Base-by-base conservation (phyloP, 2,329 filamentous ascomycete species). In the Apiospora kogelbergensis region DNA sequence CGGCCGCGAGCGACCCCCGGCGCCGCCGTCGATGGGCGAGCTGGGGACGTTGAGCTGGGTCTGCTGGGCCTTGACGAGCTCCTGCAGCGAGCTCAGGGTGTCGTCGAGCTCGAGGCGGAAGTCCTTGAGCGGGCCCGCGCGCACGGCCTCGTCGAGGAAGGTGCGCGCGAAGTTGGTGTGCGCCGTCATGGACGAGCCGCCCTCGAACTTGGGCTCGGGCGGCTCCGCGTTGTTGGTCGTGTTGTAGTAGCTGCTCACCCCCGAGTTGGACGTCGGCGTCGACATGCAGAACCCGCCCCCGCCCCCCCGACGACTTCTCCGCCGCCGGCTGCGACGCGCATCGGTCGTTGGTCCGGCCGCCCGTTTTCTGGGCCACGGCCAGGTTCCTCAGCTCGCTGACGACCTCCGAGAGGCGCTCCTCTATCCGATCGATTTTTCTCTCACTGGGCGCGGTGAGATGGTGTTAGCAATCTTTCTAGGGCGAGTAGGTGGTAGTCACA, bases 141-240 rank as follows among this genome's bases (percentile, higher is more conserved):
- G 79, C 22, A 87, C 83, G 45, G 84, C 83, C 68, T 81, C 78
- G 72, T 86, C 83, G 53, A 87, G 80, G 66, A 87, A 86, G 72
- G 86, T 84, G 74, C 81, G 84, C 26, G 85, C 85, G 73, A 86
- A 86, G 22, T 78, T 81, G 5, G 85, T 84, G 68, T 87, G 85
- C 5, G 83, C 83, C 4, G 83, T 78, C 60, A 87, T 79, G 24
- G 83, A 84, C 1, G 84, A 82, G 72, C 84, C 82, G n/a, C 83
- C 84, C 67, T 84, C 84, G 70, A 85, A 84, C 13, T 79, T 79
- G 17, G 80, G 80, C 67, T 83, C 81, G 6, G 81, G 78, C 24
- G 41, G 30, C 9, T 64, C 42, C n/a, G 65, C 26, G 10, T 40
- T n/a, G 7, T 67, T 57, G 30, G 46, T 57, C 6, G 57, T 22